Percentiles rank a stretch among this genome's conserved stretches.
phyloP scores from a whole-genome alignment of 2,329 filamentous ascomycete genomes.

The Fusarium ramigenum region DNA sequence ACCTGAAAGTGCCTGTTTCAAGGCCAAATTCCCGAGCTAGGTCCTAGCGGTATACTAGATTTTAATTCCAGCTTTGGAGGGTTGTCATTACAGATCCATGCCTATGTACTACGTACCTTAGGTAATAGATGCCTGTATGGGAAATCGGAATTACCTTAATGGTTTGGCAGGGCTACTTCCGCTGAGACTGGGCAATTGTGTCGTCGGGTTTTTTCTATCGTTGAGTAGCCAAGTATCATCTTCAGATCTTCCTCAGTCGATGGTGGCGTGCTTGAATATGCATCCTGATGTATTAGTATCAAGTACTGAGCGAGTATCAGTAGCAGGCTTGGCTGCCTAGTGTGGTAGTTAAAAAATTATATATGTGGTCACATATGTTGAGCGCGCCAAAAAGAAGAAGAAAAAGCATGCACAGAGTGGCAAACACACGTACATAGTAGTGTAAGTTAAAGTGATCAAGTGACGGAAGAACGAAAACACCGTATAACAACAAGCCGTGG shows the following conservation, averaged over 20 bases:
- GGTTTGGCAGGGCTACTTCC: not conserved
- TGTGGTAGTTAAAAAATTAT: not conserved
- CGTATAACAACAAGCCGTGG: not conserved
- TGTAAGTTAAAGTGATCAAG: not conserved
- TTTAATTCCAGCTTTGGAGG: not conserved
- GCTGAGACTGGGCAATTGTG: too few relatives aligned
- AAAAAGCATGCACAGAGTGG: not conserved
- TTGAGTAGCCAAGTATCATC: not conserved
- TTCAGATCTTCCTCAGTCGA: not conserved
- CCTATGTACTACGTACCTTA: not conserved
- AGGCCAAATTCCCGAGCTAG: constrained; percentile 5
- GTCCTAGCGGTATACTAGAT: not conserved
- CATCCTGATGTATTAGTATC: not conserved
- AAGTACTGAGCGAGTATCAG: not conserved
- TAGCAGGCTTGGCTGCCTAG: not conserved
- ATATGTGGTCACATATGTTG: not conserved
- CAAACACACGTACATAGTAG: not conserved
- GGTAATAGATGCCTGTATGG: not conserved
- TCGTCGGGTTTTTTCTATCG: too few relatives aligned
- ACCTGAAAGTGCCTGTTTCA: constrained; percentile 32
- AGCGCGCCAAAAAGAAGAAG: not conserved
- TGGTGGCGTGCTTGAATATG: not conserved
- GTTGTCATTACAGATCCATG: not conserved
- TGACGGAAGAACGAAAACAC: not conserved
- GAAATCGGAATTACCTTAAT: not conserved